Conservation (phyloP, 768 basidiomycete genomes). For the Suillus hirtellus region DNA sequence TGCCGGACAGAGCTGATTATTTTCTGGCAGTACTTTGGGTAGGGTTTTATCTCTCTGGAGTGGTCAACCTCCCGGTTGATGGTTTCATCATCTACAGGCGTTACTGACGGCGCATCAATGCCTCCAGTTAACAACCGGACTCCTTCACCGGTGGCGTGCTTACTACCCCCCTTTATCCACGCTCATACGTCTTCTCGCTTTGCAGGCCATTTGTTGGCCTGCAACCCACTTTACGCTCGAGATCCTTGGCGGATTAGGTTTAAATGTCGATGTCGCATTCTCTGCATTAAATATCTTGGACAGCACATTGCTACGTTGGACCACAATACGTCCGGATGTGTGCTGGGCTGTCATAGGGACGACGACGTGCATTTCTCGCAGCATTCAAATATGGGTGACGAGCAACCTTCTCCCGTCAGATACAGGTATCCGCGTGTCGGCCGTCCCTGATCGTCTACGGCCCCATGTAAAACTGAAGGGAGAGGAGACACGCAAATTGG, state of each 20-base stretch:
- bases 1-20: conserved; percentile 63
- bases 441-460: conserved; percentile 23
- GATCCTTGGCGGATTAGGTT: conserved; percentile 52
- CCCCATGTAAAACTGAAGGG: conserved; percentile 24
- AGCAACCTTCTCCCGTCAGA: conserved; percentile 62
- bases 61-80: background rate
- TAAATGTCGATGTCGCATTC: conserved; percentile 14
- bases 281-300: conserved; percentile 24
- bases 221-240: conserved; percentile 84
- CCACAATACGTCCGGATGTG: conserved; percentile 70
- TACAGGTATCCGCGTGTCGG: conserved; percentile 12
- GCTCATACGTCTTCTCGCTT: conserved; percentile 85
- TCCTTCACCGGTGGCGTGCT: conserved; percentile 85
- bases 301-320: conserved; percentile 34
- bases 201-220: conserved; percentile 97
- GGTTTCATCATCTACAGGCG: conserved; percentile 48
- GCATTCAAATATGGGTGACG: conserved; percentile 95
- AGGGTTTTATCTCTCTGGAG: conserved; percentile 20
- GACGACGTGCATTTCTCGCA: conserved; percentile 79
- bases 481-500: conserved; percentile 27
- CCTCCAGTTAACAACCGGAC: conserved; percentile 82
- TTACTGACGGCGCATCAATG: conserved; percentile 89
- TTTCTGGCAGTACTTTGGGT: conserved; percentile 75
- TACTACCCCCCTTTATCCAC: conserved; percentile 90
- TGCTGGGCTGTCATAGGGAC: conserved; percentile 91